Evolutionary conservation across 2,329 filamentous ascomycete species (phyloP), one percentile per base, ranked within the genome.

Genomic region (Aspergillus quadrilineatus): DNA sequence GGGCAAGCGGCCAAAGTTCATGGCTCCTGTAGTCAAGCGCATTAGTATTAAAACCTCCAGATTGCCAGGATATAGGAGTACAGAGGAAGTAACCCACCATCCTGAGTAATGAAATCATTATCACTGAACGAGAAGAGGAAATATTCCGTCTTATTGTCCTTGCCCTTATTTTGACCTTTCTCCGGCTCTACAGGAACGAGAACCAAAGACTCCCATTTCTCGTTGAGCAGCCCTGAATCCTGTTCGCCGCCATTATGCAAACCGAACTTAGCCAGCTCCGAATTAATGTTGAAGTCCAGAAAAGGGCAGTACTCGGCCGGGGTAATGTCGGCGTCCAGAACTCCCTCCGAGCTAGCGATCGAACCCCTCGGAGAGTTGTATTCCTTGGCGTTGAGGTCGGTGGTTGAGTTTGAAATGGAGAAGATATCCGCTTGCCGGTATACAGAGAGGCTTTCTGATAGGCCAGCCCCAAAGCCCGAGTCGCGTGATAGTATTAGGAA

Each of bases 171-270:
- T 8, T 17, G 17, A 17, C 17, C 17, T 1, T 45, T 22, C 22
- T 22, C 45, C 1, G 77, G 77, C 63, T 85, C 77, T 6, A 84
- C 81, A 1, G 86, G 85, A 2, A 85, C 79, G 26, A 90, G 68
- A 2, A 84, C 82, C 47, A 91, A 72, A 17, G 82, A 84, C 75
- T 92, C 88, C 88, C 88, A 91, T 68, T 91, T 91, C 77, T 91
- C 88, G 64, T 90, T 90, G 68, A 91, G 67, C 36, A 90, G 71
- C 0, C 70, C 73, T 0, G 73, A 65, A 65, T 88, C 82, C 62
- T 86, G 80, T 0, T 71, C 74, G 0, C 86, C 87, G 2, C 88
- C 88, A 63, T 90, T 90, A 64, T 88, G 85, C 4, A 89, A 71
- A 0, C 84, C 83, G 61, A 90, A 90, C 17, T 83, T 81, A 39